Conservation (phyloP, 192 early-diverging fungal genomes). For the Entrophospora sp. region DNA sequence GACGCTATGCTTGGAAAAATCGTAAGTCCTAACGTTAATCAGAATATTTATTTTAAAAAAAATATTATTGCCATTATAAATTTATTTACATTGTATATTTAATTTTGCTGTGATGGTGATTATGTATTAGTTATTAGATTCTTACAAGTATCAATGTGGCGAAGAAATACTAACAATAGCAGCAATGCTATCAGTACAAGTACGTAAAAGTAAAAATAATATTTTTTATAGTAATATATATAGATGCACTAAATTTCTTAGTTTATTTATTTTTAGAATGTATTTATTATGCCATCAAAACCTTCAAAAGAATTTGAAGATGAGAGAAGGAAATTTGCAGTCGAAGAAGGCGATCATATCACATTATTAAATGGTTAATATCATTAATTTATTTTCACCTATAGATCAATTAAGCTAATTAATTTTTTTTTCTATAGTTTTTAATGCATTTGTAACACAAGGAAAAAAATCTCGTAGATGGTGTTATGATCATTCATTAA, state of each 20-base stretch:
- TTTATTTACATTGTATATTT: no score
- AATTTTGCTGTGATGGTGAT: no score
- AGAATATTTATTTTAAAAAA: background rate
- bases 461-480: conserved; percentile 55
- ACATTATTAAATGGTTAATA: conserved; percentile 39
- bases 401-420: background rate
- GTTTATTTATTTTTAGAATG: conserved; percentile 21
- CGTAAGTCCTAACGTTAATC: no score
- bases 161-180: conserved; percentile 73
- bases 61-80: no score
- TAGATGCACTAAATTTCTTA: background rate
- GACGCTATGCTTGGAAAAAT: conserved; percentile 63
- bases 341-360: conserved; percentile 66
- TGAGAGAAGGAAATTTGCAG: conserved; percentile 61
- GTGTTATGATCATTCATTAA: conserved; percentile 77
- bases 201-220: conserved; percentile 15
- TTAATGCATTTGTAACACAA: conserved; percentile 54
- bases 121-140: conserved; percentile 45
- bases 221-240: background rate
- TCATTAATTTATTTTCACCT: background rate
- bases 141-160: conserved; percentile 50
- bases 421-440: conserved; percentile 46
- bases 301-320: conserved; percentile 34
- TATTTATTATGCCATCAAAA: conserved; percentile 37
- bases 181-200: conserved; percentile 71